phyloP scores from a whole-genome alignment of 2,329 filamentous ascomycete species.

The Metarhizium brunneum region DNA sequence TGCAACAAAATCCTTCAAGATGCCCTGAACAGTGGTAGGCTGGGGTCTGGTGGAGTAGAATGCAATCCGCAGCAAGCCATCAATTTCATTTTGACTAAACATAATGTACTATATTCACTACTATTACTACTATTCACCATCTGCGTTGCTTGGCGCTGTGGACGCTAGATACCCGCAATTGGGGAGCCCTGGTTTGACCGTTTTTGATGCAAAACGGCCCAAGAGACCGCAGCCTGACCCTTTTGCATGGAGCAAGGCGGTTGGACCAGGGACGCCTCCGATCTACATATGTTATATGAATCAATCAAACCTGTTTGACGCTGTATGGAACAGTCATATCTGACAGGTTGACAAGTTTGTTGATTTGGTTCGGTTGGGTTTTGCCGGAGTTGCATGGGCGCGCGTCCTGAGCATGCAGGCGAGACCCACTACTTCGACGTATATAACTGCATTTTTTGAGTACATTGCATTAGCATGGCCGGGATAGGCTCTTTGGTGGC shows the following conservation, averaged over 20 bases:
- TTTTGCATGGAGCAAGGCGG: not conserved
- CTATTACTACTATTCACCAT: not conserved
- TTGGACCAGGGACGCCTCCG: not conserved
- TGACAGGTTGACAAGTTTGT: not conserved
- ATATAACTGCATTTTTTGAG: not conserved
- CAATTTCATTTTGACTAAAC: not conserved
- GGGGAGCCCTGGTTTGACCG: not conserved
- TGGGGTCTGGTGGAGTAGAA: not conserved
- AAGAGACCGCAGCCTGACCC: not conserved
- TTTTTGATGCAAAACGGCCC: constrained; percentile 1
- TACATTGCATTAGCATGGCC: not conserved
- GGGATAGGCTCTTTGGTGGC: not conserved
- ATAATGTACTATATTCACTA: not conserved
- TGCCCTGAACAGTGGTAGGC: not conserved
- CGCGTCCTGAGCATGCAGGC: not conserved
- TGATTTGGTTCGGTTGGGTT: not conserved
- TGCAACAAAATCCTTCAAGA: not conserved
- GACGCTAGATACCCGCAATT: not conserved
- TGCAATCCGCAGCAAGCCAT: not conserved
- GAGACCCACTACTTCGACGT: not conserved
- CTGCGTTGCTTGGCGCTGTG: not conserved
- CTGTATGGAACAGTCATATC: not conserved
- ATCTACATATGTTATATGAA: not conserved
- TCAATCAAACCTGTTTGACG: not conserved
- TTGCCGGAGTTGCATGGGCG: not conserved